Evolutionary conservation across 192 early-diverging fungal species (phyloP).

Genomic region (Backusella morwellensis): DNA sequence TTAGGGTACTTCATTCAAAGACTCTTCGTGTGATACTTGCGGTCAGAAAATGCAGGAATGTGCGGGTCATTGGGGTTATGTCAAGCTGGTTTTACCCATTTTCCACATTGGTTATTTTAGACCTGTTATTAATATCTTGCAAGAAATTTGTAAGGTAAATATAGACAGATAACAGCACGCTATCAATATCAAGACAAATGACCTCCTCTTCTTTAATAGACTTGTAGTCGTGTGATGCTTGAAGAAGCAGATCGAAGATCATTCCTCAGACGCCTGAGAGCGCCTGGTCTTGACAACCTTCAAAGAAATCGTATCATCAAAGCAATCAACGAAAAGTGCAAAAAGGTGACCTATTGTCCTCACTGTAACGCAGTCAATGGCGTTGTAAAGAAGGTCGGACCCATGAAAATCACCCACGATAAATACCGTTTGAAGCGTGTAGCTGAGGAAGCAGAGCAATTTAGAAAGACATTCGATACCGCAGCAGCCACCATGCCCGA

Average conservation of each 20-base stretch:
- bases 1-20: conserved; percentile 84
- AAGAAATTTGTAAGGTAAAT: conserved; percentile 93
- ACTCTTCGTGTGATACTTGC: conserved; percentile 88
- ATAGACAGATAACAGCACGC: not conserved
- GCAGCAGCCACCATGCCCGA: conserved; percentile 72
- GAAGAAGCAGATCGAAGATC: conserved; percentile 74
- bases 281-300: conserved; percentile 81
- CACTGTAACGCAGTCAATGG: conserved; percentile 83
- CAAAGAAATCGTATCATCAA: conserved; percentile 78
- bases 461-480: conserved; percentile 71
- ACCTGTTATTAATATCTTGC: conserved; percentile 81
- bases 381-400: conserved; percentile 93
- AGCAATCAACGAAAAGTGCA: conserved; percentile 78
- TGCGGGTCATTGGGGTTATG: conserved; percentile 95
- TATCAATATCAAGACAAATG: not conserved
- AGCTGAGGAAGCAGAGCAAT: conserved; percentile 70
- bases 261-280: conserved; percentile 67
- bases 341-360: conserved; percentile 83
- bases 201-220: conserved; percentile 39
- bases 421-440: conserved; percentile 84
- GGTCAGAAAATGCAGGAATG: conserved; percentile 83
- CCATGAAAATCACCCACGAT: conserved; percentile 94
- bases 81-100: conserved; percentile 90
- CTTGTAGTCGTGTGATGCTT: conserved; percentile 85
- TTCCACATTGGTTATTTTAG: conserved; percentile 99